Conservation (phyloP, 108 stramenopile genomes). For the Cyclotella choctawhatcheeana region DNA sequence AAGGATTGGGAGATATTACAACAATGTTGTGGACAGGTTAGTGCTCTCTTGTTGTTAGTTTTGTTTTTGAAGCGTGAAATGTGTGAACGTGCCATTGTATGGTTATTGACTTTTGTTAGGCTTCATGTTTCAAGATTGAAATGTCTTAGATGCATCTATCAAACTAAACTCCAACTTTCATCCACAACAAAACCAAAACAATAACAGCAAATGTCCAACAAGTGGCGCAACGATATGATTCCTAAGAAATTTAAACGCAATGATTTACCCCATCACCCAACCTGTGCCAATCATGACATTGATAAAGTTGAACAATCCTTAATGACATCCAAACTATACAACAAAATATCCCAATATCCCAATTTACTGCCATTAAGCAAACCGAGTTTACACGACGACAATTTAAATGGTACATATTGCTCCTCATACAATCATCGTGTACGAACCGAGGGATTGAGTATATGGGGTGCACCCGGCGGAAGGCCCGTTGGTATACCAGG, state of each 20-base stretch:
- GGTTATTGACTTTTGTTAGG: no score
- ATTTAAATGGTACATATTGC: constrained; percentile 51
- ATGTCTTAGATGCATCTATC: no score
- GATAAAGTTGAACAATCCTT: constrained; percentile 32
- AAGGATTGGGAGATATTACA: constrained; percentile 48
- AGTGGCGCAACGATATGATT: constrained; percentile 48
- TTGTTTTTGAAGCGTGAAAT: no score
- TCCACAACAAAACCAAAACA: no score
- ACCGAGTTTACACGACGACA: constrained; percentile 34
- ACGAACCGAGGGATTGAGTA: constrained; percentile 25
- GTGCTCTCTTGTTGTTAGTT: no score
- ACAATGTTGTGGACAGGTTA: constrained; percentile 50
- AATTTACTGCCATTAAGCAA: constrained; percentile 40
- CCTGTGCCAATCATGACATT: constrained; percentile 38
- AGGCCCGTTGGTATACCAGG: no score
- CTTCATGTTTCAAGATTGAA: no score
- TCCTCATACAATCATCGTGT: constrained; percentile 42
- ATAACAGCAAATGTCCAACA: constrained; percentile 46
- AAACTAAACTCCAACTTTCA: no score
- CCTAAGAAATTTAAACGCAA: constrained; percentile 26
- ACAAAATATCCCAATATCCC: constrained; percentile 19
- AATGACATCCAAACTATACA: constrained; percentile 31
- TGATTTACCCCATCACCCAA: constrained; percentile 30
- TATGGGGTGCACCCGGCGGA: constrained; percentile 40
- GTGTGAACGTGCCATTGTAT: no score